Evolutionary conservation across 2,329 filamentous ascomycete species (phyloP), one percentile per base, ranked within the genome.

Genomic region (Paramyrothecium sp.): DNA sequence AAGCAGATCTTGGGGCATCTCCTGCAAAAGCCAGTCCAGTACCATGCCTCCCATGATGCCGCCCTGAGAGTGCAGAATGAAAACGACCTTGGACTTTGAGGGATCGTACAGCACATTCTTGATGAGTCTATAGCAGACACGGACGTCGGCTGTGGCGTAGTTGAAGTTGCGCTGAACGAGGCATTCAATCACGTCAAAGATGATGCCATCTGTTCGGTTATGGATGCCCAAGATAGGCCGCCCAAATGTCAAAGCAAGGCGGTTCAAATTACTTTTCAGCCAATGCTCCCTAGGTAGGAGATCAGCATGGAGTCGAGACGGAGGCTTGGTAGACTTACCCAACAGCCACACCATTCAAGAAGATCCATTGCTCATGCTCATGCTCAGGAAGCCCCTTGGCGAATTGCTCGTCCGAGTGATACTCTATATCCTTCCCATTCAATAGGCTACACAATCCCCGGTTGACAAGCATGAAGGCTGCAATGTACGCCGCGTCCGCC

Each of bases 151-250:
- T 0, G 90, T 94, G 2, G 88, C 86, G 66, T 91, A 93, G 57
- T 79, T 79, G 63, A 92, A 87, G 69, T 88, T 88, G 46, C 91
- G 84, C 70, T 95, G 90, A 60, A 94, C 77, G 12, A 95, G 76
- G 63, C 90, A 93, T 71, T 95, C 88, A 23, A 93, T 71, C 1
- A 93, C 77, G 64, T 95, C 91, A 61, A 92, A 91, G 17, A 93
- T 69, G 51, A 93, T 82, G 2, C 91, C 91, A 2, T 78, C 85
- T 61, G 89, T 94, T 59, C 81, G 82, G 68, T 93, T 94, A 65
- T 93, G 91, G 13, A 94, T 85, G 23, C 90, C 90, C 1, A 86
- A 78, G 4, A 94, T 75, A 0, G 85, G 88, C 2, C 90, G 83
- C 38, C 86, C 83, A 68, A 94, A 94, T 0, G 88, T 92, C 51